Base-by-base conservation (phyloP, 1,284 basidiomycete species). In the Apiotrichum sp. region DNA sequence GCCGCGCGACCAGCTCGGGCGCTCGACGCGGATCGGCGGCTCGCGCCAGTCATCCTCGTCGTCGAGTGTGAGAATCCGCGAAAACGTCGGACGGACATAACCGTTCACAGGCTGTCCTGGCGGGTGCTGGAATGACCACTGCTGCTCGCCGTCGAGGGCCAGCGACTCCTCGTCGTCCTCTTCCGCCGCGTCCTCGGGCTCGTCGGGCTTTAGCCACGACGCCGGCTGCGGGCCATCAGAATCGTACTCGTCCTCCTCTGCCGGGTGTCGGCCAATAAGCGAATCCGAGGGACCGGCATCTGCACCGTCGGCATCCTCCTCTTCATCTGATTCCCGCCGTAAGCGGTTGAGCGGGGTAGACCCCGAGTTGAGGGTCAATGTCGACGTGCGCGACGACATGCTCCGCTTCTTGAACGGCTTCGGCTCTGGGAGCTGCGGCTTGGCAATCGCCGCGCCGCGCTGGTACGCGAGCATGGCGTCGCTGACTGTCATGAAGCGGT, bases 41-140 rank as follows among this genome's bases (percentile, higher is more conserved):
- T 75, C 69, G 42, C 70, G 65, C 67, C 75, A 75, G 59, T 75
- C 71, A 36, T 66, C 66, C 34, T 65, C 61, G n/a, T 69, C 67
- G 51, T 71, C 68, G 31, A 68, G 70, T 3, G 65, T 59, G 43
- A 61, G 51, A 3, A 71, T 62, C 13, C 59, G 51, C 3, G 59
- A 54, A 36, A 71, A 67, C 41, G 65, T 60, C 6, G 68, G 68
- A 22, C 69, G 61, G 39, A 71, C 61, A 52, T 69, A 74, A 10
- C 59, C 54, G 4, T 35, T 31, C 11, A 56, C 46, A 14, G 38
- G 36, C 46, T 58, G 7, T 29, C 32, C 56, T 3, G 31, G 39
- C 10, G 50, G 55, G 47, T 56, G 52, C 38, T 49, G 46, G 45
- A 41, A 35, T 16, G 42, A 7, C 35, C 34, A 48, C 4, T 5